Evolutionary conservation across 768 basidiomycete species (phyloP).

Genomic region (Pisolithus sp.): DNA sequence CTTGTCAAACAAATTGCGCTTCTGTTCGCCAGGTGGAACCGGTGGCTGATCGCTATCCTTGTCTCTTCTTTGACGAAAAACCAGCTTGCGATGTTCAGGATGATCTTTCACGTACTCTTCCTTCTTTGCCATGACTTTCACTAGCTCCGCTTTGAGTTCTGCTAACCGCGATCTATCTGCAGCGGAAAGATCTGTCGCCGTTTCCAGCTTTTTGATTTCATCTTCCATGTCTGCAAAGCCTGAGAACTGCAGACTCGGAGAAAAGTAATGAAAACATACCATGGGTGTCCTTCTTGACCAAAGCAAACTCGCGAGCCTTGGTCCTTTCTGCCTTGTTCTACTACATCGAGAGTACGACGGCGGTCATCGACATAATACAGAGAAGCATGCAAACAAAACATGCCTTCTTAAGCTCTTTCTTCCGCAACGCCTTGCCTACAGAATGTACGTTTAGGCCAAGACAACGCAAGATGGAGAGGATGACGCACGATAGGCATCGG

Average conservation of each 20-base stretch:
- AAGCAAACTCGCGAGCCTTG: conserved; percentile 80
- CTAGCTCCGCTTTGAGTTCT: conserved; percentile 70
- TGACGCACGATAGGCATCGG: conserved; percentile 82
- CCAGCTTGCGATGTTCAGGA: conserved; percentile 83
- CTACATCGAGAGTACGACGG: conserved; percentile 30
- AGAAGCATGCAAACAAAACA: conserved; percentile 11
- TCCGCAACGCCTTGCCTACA: conserved; percentile 84
- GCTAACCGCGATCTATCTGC: conserved; percentile 62
- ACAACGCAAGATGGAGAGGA: background rate
- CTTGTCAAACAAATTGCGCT: conserved; percentile 71
- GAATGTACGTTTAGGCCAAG: background rate
- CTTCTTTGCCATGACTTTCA: conserved; percentile 79
- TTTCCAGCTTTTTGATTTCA: conserved; percentile 67
- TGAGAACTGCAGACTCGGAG: conserved; percentile 3
- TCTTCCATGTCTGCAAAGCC: conserved; percentile 65
- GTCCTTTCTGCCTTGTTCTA: conserved; percentile 87
- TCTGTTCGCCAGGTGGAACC: conserved; percentile 35
- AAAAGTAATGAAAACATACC: conserved; percentile 37
- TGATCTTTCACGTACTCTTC: conserved; percentile 89
- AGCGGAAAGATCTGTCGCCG: conserved; percentile 33
- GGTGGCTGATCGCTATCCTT: conserved; percentile 36
- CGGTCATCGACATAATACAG: background rate
- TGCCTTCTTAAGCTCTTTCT: conserved; percentile 93
- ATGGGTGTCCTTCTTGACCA: conserved; percentile 90
- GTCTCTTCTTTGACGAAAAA: conserved; percentile 57